phyloP scores from a whole-genome alignment of 345 rosid genomes.

The Salix caprea region DNA sequence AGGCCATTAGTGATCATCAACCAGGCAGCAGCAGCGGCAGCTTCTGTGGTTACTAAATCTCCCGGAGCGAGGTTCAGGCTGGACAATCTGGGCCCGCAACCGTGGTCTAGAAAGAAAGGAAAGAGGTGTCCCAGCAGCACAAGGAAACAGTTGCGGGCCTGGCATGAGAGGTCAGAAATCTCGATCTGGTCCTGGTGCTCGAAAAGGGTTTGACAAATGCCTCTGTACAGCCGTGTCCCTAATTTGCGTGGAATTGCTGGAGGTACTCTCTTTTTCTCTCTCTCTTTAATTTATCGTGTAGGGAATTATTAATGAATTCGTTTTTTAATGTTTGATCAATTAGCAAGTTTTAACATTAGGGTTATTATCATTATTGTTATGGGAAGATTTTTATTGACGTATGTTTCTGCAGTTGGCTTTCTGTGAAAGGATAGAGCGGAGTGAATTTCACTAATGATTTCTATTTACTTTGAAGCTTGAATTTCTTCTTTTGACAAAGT shows the following conservation, averaged over 20 bases:
- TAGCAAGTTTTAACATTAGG: neutral
- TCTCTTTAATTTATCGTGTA: neutral
- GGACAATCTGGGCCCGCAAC: slow-evolving; percentile 80
- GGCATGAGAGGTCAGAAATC: slow-evolving; percentile 99
- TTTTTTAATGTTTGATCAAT: no score
- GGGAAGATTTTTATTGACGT: no score
- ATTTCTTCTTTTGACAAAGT: no score
- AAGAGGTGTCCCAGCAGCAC: slow-evolving; percentile 83
- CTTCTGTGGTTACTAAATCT: slow-evolving; percentile 9
- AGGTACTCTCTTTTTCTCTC: slow-evolving; percentile 35
- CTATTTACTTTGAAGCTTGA: no score
- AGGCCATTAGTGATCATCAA: slow-evolving; percentile 27
- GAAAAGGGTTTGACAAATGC: slow-evolving; percentile 84
- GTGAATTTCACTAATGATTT: neutral
- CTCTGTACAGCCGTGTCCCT: slow-evolving; percentile 85
- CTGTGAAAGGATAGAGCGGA: neutral
- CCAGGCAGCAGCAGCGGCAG: slow-evolving; percentile 27
- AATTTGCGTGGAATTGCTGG: slow-evolving; percentile 94
- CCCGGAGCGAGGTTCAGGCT: slow-evolving; percentile 52
- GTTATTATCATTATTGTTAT: no score
- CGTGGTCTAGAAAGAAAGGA: slow-evolving; percentile 90
- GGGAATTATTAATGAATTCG: no score
- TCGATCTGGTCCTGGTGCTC: slow-evolving; percentile 83
- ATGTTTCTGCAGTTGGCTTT: no score
- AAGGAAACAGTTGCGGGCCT: slow-evolving; percentile 88